Conservation (phyloP, 768 basidiomycete species). For the Amanita thiersii region DNA sequence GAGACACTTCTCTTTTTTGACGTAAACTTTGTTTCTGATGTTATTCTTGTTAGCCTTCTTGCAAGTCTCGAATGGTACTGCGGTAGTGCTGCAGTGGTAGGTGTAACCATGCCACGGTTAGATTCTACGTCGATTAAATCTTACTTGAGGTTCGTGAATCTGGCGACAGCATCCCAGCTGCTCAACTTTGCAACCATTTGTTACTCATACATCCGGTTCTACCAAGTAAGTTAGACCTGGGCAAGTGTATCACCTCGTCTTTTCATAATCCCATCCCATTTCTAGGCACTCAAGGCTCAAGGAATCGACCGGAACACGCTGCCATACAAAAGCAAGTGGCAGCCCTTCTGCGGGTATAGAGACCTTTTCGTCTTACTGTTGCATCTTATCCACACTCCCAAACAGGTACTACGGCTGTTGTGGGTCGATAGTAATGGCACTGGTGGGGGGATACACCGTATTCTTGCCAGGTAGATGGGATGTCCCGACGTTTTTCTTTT, state of each 20-base stretch:
- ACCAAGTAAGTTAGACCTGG: slow-evolving; percentile 23
- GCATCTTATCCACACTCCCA: too few relatives aligned
- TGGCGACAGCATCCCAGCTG: slow-evolving; percentile 40
- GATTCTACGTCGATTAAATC: not conserved
- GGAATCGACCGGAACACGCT: slow-evolving; percentile 34
- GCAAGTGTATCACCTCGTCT: not conserved
- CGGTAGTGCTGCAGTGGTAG: slow-evolving; percentile 40
- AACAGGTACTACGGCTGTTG: slow-evolving; percentile 35
- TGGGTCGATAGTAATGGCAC: slow-evolving; percentile 37
- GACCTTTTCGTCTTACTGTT: not conserved
- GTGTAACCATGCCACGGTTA: not conserved
- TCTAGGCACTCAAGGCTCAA: slow-evolving; percentile 35
- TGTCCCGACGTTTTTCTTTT: slow-evolving; percentile 39
- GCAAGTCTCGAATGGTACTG: slow-evolving; percentile 39
- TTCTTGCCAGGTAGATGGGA: slow-evolving; percentile 44
- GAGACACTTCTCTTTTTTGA: not conserved
- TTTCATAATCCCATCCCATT: not conserved
- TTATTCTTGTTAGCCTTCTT: slow-evolving; percentile 41
- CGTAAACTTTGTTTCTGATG: not conserved
- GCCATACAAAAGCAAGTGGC: slow-evolving; percentile 39
- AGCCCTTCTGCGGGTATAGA: slow-evolving; percentile 40
- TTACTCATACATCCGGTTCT: slow-evolving; percentile 40
- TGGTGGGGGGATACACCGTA: slow-evolving; percentile 42
- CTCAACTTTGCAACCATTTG: slow-evolving; percentile 40
- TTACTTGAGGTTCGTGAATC: slow-evolving; percentile 34